These are phyloP conservation scores for Lactifluus hygrophoroides DNA, from an alignment of 768 basidiomycete species.

Conservation along the genomic window DNA sequence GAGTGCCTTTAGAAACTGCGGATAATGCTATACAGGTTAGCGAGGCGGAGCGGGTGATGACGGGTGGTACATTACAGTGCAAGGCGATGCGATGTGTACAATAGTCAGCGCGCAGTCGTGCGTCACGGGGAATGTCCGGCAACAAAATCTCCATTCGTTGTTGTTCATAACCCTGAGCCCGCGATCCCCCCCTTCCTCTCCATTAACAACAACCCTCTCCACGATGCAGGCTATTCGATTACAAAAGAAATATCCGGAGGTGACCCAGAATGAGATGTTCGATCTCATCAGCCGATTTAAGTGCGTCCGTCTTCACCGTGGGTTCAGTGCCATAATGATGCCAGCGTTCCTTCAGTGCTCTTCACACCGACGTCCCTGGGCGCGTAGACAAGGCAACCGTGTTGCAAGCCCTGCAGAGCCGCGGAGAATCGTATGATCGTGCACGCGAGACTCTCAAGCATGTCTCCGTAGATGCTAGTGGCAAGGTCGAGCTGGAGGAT, in stretches of 20 bases:
- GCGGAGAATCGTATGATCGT: slow-evolving; percentile 85
- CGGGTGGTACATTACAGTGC: not conserved
- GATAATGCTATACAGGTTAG: not conserved
- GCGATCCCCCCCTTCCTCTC: not conserved
- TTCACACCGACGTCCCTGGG: slow-evolving; percentile 73
- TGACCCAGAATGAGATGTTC: slow-evolving; percentile 89
- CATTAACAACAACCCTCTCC: not conserved
- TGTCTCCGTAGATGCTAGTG: slow-evolving; percentile 90
- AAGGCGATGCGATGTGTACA: not conserved
- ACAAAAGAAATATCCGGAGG: slow-evolving; percentile 87
- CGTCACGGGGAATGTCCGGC: not conserved
- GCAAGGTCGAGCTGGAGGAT: slow-evolving; percentile 94
- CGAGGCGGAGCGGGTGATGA: not conserved
- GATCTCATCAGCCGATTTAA: slow-evolving; percentile 94
- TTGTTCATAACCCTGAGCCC: slow-evolving; percentile 3
- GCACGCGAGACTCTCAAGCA: slow-evolving; percentile 87
- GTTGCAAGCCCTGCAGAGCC: slow-evolving; percentile 65
- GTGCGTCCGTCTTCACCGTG: slow-evolving; percentile 40
- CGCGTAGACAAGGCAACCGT: slow-evolving; percentile 77
- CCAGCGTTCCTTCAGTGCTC: slow-evolving; percentile 38
- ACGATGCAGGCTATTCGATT: slow-evolving; percentile 77
- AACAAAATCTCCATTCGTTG: not conserved
- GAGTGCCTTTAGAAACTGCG: not conserved
- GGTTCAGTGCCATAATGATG: slow-evolving; percentile 16
- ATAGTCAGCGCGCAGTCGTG: not conserved